Evolutionary conservation across 1,284 basidiomycete species (phyloP).

Genomic region (Sporisorium scitamineum): DNA sequence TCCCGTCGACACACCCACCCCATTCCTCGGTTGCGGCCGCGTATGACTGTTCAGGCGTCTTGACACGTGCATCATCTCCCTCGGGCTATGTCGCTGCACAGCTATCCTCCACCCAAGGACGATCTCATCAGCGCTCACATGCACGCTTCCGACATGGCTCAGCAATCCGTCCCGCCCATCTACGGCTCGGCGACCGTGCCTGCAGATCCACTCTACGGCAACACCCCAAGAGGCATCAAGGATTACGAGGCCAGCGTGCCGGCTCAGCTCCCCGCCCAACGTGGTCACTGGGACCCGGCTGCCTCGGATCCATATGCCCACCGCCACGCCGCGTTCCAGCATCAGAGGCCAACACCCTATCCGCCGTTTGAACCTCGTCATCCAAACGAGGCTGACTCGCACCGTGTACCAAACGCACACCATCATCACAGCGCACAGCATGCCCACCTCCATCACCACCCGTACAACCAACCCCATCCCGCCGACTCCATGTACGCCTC

Average conservation of each 20-base stretch:
- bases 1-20: background rate
- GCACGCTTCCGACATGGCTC: conserved; percentile 24
- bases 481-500: conserved; percentile 21
- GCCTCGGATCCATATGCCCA: conserved; percentile 24
- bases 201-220: conserved; percentile 18
- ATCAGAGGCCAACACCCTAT: conserved; percentile 24
- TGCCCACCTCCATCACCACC: conserved; percentile 33
- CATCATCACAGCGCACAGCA: conserved; percentile 31
- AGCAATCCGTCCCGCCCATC: conserved; percentile 19
- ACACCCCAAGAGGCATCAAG: conserved; percentile 33
- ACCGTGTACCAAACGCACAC: conserved; percentile 11
- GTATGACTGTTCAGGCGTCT: background rate
- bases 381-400: conserved; percentile 22
- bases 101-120: background rate
- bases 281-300: conserved; percentile 15
- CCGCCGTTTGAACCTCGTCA: conserved; percentile 27
- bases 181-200: conserved; percentile 21
- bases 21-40: background rate
- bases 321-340: conserved; percentile 19
- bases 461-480: conserved; percentile 15
- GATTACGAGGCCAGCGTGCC: conserved; percentile 30
- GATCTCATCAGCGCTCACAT: conserved; percentile 1
- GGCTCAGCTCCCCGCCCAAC: conserved; percentile 4
- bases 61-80: background rate
- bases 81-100: conserved; percentile 10